Evolutionary conservation across 805 yeast genomes (phyloP), one percentile per base, ranked within the genome.

Genomic region (Lipomyces yamadae): DNA sequence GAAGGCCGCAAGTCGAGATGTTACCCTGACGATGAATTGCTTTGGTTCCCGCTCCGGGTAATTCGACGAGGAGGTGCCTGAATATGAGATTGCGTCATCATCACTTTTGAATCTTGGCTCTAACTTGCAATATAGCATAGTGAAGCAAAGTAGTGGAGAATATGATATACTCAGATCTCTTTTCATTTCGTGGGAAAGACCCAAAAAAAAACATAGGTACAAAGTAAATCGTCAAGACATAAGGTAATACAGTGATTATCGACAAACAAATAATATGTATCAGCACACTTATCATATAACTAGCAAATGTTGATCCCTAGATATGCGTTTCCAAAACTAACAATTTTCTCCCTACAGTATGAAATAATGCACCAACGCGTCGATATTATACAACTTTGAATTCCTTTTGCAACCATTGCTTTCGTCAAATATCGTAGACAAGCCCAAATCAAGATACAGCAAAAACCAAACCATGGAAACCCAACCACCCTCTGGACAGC

Each of bases 361-460:
- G 24, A 42, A 37, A 3, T 24, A 42, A 15, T 42, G 24, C 48
- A 13, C 48, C 8, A 42, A 42, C 39, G 24, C 48, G n/a, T n/a
- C 48, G 48, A 42, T 42, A 42, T 42, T 42, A 42, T 42, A 42
- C 48, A 42, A 42, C 48, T 15, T n/a, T n/a, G 18, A 1, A 42
- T 15, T 42, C 24, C 10, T 2, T 10, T 37, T 10, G 42, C 42
- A 37, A 37, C 42, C 42, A 13, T 37, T 37, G 8, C 42, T 15
- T 42, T 42, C 48, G 24, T n/a, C 18, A 42, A 42, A 42, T 5
- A 42, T 2, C 7, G 7, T 42, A 15, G 8, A 4, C 24, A 42
- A 24, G 48, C 24, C 48, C 48, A n/a, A 42, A 42, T 42, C 10
- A 52, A 52, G 24, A 52, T 52, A 29, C 55, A 29, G 15, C 55